Percentiles rank a stretch among this genome's conserved stretches.
Conservation (phyloP, 108 stramenopile genomes). For the Schizochytrium sp. region DNA sequence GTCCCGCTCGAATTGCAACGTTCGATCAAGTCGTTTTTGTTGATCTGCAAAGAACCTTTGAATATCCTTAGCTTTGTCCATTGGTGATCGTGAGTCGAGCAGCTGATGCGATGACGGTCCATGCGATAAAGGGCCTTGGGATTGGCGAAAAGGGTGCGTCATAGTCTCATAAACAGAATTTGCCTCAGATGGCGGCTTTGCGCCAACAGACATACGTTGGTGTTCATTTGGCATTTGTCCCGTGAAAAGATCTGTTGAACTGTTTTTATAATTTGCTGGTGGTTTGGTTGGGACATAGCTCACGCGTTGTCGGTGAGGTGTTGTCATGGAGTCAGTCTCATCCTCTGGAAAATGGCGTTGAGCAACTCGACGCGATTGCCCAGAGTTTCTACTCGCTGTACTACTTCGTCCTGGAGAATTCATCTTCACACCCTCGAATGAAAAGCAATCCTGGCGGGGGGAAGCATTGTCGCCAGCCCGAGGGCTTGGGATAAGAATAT, state of each 20-base stretch:
- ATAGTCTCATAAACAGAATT: no score
- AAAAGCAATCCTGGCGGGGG: not conserved
- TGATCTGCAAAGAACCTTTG: not conserved
- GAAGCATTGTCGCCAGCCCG: not conserved
- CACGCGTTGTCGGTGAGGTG: not conserved
- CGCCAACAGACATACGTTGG: no score
- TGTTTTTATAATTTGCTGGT: no score
- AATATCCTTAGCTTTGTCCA: not conserved
- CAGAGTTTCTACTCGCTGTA: no score
- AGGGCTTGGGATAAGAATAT: conserved; percentile 7
- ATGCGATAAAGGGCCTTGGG: not conserved
- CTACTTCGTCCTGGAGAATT: no score
- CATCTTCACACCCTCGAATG: not conserved
- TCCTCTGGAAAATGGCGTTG: not conserved
- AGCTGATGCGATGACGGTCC: not conserved
- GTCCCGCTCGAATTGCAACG: conserved; percentile 26
- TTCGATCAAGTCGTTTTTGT: conserved; percentile 5
- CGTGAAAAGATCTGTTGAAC: no score
- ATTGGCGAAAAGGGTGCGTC: no score
- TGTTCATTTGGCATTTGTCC: no score
- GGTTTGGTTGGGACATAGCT: no score
- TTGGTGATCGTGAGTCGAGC: no score
- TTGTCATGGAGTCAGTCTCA: not conserved
- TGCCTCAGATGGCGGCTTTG: no score
- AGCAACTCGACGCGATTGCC: not conserved